A percentile compares a stretch with the other conserved stretches of the same genome.
phyloP scores from a whole-genome alignment of 2,329 filamentous ascomycete species.

The Xylariomycetidae sp. region DNA sequence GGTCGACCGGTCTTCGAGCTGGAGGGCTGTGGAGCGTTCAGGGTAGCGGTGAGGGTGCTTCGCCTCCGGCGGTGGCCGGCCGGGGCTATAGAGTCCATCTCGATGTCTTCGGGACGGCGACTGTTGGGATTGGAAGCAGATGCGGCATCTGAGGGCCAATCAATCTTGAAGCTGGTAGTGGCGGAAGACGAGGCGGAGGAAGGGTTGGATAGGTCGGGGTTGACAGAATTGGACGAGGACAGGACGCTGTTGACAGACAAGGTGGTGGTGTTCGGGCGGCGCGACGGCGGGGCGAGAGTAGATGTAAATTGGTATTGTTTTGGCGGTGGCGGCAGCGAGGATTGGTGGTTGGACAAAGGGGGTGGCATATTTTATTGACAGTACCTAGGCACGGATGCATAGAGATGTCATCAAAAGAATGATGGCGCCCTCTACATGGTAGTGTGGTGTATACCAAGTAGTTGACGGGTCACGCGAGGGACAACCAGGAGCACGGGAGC shows the following conservation, averaged over 20 bases:
- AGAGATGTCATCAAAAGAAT: too few relatives aligned
- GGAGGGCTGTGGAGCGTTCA: slow-evolving; percentile 17
- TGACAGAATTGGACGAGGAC: slow-evolving; percentile 14
- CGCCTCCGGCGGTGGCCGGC: slow-evolving; percentile 50
- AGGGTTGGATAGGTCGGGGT: slow-evolving; percentile 23
- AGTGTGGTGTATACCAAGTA: too few relatives aligned
- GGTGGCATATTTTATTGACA: slow-evolving; percentile 20
- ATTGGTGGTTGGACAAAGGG: slow-evolving; percentile 23
- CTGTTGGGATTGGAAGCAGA: slow-evolving; percentile 15
- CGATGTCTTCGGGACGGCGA: slow-evolving; percentile 39
- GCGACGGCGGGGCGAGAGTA: slow-evolving; percentile 11
- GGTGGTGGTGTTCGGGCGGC: slow-evolving; percentile 5
- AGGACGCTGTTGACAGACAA: slow-evolving; percentile 18
- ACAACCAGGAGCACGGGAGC: too few relatives aligned
- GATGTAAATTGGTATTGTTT: too few relatives aligned
- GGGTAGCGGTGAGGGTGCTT: slow-evolving; percentile 47
- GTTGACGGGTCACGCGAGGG: too few relatives aligned
- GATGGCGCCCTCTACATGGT: too few relatives aligned
- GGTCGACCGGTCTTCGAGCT: slow-evolving; percentile 17
- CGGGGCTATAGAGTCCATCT: slow-evolving; percentile 49
- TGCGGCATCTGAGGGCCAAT: slow-evolving; percentile 25
- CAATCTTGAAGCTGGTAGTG: slow-evolving; percentile 29
- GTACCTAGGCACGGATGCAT: too few relatives aligned
- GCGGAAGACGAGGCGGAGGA: slow-evolving; percentile 28
- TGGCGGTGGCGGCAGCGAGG: too few relatives aligned